phyloP scores from a whole-genome alignment of 805 yeast genomes.

The Kodamaea jinghongensis region DNA sequence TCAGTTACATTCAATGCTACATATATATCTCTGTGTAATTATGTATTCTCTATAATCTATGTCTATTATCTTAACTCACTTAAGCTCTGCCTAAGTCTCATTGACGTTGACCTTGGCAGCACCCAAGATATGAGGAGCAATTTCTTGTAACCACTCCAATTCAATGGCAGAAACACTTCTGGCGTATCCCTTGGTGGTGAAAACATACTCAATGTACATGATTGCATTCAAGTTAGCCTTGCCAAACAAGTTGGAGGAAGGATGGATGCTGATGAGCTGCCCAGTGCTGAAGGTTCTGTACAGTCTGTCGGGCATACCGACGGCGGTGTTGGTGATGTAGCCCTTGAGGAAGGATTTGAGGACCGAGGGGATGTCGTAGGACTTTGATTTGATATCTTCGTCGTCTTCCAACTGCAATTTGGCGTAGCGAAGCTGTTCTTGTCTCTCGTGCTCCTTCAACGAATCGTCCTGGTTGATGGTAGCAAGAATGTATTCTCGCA shows the following conservation, averaged over 20 bases:
- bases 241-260: constrained; percentile 86
- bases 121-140: constrained; percentile 65
- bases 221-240: constrained; percentile 71
- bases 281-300: constrained; percentile 83
- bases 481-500: constrained; percentile 61
- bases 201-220: constrained; percentile 93
- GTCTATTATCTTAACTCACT: no score
- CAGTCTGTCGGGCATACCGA: constrained; percentile 92
- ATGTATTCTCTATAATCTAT: no score
- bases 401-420: constrained; percentile 24
- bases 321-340: constrained; percentile 82
- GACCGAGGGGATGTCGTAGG: constrained; percentile 54
- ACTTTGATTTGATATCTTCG: constrained; percentile 24
- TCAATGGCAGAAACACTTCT: constrained; percentile 82
- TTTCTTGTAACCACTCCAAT: constrained; percentile 80
- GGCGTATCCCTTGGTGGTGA: constrained; percentile 89
- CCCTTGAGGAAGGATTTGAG: constrained; percentile 82
- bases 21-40: no score
- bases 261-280: constrained; percentile 84
- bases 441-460: constrained; percentile 24
- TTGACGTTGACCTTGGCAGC: constrained; percentile 31
- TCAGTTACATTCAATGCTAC: no score
- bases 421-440: constrained; percentile 23
- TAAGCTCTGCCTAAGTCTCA: constrained; percentile 19
- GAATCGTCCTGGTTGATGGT: constrained; percentile 43